These are phyloP conservation scores for Gastrolobium villosum DNA, from an alignment of 306 rosid species.

Conservation along the genomic window DNA sequence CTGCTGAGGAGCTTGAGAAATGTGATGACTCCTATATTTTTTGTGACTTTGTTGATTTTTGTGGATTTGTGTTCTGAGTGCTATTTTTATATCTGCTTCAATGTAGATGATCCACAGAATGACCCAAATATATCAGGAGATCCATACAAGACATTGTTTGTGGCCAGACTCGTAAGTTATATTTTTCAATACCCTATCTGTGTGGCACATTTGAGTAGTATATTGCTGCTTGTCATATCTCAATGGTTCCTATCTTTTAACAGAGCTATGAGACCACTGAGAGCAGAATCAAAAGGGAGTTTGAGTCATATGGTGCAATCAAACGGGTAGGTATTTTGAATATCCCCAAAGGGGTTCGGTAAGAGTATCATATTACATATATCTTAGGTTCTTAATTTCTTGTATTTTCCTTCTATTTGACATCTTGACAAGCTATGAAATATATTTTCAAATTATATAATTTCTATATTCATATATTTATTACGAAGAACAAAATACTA, in stretches of 20 bases:
- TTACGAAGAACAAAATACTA: not conserved
- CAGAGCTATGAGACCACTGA: slow-evolving; percentile 98
- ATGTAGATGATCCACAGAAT: slow-evolving; percentile 82
- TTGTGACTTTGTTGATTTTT: not conserved
- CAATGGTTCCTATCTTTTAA: slow-evolving; percentile 38
- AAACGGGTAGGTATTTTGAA: slow-evolving; percentile 98
- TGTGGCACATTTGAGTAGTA: slow-evolving; percentile 6
- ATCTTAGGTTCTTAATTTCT: slow-evolving; percentile 34
- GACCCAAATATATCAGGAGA: slow-evolving; percentile 91
- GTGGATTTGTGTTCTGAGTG: slow-evolving; percentile 28
- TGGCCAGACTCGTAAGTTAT: slow-evolving; percentile 88
- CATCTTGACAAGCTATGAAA: slow-evolving; percentile 11
- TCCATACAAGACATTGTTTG: slow-evolving; percentile 95
- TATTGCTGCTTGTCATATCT: slow-evolving; percentile 34
- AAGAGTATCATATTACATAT: slow-evolving; percentile 80
- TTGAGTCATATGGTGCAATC: slow-evolving; percentile 98
- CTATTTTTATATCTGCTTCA: slow-evolving; percentile 42
- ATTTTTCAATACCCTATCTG: slow-evolving; percentile 2
- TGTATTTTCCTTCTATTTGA: slow-evolving; percentile 22
- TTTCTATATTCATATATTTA: slow-evolving; percentile 16
- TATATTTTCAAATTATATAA: slow-evolving; percentile 18
- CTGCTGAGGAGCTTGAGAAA: slow-evolving; percentile 92
- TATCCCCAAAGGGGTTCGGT: slow-evolving; percentile 82
- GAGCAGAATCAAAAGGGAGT: slow-evolving; percentile 99
- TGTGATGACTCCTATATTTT: slow-evolving; percentile 59